Conservation (phyloP, 495 filamentous ascomycete species). For the Neurospora sp. region DNA sequence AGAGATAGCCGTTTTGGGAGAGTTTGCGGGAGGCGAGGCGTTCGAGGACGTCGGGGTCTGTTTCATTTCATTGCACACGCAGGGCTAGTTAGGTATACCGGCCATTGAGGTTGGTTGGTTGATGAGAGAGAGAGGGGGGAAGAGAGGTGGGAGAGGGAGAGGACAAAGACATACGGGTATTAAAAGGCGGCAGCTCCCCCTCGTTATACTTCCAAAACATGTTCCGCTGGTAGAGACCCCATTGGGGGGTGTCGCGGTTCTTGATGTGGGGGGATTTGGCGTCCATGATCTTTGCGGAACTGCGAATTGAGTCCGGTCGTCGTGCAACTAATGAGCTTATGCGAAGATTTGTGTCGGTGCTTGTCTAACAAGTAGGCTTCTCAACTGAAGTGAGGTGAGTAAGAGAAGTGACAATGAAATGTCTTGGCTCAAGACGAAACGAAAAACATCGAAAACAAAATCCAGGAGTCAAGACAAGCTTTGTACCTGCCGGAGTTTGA, state of each 20-base stretch:
- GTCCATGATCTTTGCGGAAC: conserved; percentile 19
- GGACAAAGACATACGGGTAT: not conserved
- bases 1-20: conserved; percentile 44
- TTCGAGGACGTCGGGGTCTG: conserved; percentile 11
- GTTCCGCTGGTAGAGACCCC: conserved; percentile 51
- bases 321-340: no score
- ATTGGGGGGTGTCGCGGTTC: conserved; percentile 49
- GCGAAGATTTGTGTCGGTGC: no score
- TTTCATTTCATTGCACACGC: not conserved
- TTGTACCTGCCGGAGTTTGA: not conserved
- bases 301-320: no score
- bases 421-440: not conserved
- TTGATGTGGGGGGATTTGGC: conserved; percentile 47
- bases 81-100: no score
- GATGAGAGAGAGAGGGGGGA: not conserved
- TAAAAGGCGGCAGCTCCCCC: not conserved
- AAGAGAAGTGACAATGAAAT: not conserved
- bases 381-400: no score
- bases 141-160: not conserved
- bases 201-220: conserved; percentile 48
- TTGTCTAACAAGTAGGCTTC: no score
- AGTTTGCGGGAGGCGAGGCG: conserved; percentile 47
- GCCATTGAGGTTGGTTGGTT: not conserved
- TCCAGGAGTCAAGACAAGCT: not conserved
- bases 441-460: not conserved